Percentiles rank a stretch among this genome's conserved stretches.
phyloP scores from a whole-genome alignment of 176 grass and related monocot species.

The Eragrostis curvula region DNA sequence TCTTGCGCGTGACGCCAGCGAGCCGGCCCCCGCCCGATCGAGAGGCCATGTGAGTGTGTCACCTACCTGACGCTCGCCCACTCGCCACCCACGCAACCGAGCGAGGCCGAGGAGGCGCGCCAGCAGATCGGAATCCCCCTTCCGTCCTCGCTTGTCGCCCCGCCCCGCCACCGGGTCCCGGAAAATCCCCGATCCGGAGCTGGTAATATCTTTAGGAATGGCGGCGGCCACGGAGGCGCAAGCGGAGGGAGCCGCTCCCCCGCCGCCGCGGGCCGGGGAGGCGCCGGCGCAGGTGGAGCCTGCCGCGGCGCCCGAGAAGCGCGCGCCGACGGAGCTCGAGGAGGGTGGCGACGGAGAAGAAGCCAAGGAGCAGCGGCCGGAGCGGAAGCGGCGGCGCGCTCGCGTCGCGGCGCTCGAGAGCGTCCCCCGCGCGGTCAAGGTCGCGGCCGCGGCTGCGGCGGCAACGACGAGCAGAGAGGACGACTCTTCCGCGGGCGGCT shows the following conservation, averaged over 20 bases:
- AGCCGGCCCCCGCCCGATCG: not conserved
- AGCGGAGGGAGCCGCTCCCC: not conserved
- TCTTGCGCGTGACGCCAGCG: conserved; percentile 37
- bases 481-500: not conserved
- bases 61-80: conserved; percentile 38
- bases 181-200: not conserved
- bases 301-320: conserved; percentile 19
- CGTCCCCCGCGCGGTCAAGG: conserved; percentile 31
- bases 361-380: conserved; percentile 3
- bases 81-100: conserved; percentile 18
- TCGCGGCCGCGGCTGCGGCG: not conserved
- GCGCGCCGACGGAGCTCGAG: not conserved
- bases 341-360: not conserved
- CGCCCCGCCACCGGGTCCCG: not conserved
- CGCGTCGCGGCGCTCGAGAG: conserved; percentile 45
- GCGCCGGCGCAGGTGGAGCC: not conserved
- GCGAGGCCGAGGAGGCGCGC: conserved; percentile 4
- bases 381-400: conserved; percentile 49
- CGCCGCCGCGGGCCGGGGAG: not conserved
- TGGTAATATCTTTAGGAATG: conserved; percentile 6
- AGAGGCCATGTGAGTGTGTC: conserved; percentile 48
- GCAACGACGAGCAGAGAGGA: not conserved
- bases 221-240: conserved; percentile 30
- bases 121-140: conserved; percentile 32
- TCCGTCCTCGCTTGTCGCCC: not conserved